Conservation (phyloP, 106 monocot genomes). For the Ottelia alismoides region DNA sequence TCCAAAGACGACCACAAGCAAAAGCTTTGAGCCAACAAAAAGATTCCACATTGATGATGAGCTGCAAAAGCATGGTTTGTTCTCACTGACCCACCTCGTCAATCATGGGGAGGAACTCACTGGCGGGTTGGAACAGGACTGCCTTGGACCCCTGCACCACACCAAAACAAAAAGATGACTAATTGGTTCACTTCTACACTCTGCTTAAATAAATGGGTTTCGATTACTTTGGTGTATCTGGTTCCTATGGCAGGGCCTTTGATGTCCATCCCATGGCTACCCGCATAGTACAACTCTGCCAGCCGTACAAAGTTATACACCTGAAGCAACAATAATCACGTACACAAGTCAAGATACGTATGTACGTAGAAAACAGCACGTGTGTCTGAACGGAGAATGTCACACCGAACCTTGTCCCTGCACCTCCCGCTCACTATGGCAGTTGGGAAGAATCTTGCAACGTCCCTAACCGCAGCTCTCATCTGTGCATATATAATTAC, state of each 20-base stretch:
- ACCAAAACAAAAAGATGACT: not conserved
- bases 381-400: too few species aligned
- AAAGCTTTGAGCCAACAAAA: not conserved
- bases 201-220: too few species aligned
- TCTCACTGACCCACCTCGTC: conserved; percentile 35
- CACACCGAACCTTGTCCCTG: too few species aligned
- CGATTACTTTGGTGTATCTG: conserved; percentile 5
- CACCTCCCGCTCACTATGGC: too few species aligned
- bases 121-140: conserved; percentile 50
- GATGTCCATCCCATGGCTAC: too few species aligned
- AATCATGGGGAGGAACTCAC: conserved; percentile 60
- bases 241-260: conserved; percentile 25
- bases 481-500: too few species aligned
- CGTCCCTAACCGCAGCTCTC: too few species aligned
- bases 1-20: not conserved
- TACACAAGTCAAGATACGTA: too few species aligned
- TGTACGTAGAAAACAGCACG: not conserved
- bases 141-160: not conserved
- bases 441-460: too few species aligned
- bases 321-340: conserved; percentile 7
- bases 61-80: too few species aligned
- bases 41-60: too few species aligned
- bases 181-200: too few species aligned
- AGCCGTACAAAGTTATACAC: conserved; percentile 40
- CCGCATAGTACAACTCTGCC: conserved; percentile 55